Evolutionary conservation across 192 early-diverging fungal species (phyloP), one percentile per base, ranked within the genome.

Genomic region (Chytriomyces sp.): DNA sequence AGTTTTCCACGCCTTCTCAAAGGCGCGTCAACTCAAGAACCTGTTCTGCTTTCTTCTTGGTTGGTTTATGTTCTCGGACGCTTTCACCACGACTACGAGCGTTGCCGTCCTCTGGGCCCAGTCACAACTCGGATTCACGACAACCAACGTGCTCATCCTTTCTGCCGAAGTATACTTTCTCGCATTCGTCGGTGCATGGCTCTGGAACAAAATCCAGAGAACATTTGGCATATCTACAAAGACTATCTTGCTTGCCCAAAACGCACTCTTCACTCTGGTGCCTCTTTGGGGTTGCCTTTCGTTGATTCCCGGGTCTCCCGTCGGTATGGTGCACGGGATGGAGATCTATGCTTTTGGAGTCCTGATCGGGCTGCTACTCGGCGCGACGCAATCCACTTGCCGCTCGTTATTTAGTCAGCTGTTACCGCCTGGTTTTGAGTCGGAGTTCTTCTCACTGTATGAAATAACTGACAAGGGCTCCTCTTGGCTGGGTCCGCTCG

Each of bases 21-120:
- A 78, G 8, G 85, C 83, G 12, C 74, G 77, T 33, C 70, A 83
- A 55, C 78, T 92, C 19, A 56, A 78, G 28, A 77, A 86, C 28
- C 77, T 85, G 1, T 89, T 90, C 73, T 75, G 82, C 58, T 91
- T 90, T 73, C 77, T 93, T 7, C 52, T 90, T 7, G 80, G 89
- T 4, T 93, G 88, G 84, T 92, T 91, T 69, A 79, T 92, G 60
- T 83, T 88, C 65, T 83, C 89, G 5, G 91, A 93, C 57, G 88
- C 81, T 3, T 82, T 85, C 39, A 87, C 73, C 44, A 75, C 80
- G n/a, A 37, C 72, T n/a, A 49, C 74, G 59, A 85, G 82, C 14
- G 78, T 85, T 53, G 84, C 84, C 39, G 81, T 84, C 10, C 81
- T 89, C 39, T 90, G 80, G 78, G 86, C 77, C 57, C 88, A 82